Evolutionary conservation across 2,329 filamentous ascomycete genomes (phyloP).

Genomic region (Aspergillus ochraceus): DNA sequence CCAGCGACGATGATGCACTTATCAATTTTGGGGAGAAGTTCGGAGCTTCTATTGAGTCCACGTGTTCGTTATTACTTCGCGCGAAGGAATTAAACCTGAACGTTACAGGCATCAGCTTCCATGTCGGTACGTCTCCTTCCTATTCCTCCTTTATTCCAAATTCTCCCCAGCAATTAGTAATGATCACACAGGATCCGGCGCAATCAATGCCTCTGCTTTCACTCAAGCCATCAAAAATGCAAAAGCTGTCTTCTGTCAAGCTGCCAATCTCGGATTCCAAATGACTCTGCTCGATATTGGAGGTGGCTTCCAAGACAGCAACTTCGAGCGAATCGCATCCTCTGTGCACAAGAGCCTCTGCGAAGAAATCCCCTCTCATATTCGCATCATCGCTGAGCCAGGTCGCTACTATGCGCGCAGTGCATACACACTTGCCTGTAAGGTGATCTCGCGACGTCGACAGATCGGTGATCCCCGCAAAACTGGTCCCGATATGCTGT

Average conservation of each 20-base stretch:
- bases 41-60: background rate
- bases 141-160: background rate
- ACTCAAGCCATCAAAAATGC: conserved; percentile 21
- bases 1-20: conserved; percentile 5
- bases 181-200: conserved; percentile 18
- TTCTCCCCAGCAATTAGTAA: background rate
- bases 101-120: conserved; percentile 29
- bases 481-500: conserved; percentile 23
- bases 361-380: conserved; percentile 10
- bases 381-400: conserved; percentile 24
- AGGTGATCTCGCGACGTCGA: conserved; percentile 22
- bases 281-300: conserved; percentile 26
- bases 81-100: conserved; percentile 23
- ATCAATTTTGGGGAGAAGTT: conserved; percentile 9
- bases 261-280: conserved; percentile 15
- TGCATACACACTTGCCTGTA: conserved; percentile 24
- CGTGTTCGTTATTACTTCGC: conserved; percentile 15
- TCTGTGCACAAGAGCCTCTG: conserved; percentile 1
- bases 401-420: conserved; percentile 23
- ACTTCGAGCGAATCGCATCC: conserved; percentile 19
- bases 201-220: conserved; percentile 17
- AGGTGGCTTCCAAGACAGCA: conserved; percentile 24
- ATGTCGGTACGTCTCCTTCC: conserved; percentile 22
- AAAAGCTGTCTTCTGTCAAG: conserved; percentile 16
- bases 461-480: conserved; percentile 11